Base-by-base conservation (phyloP, 371 early-diverging fungal species). In the Haplosporangium sp. region DNA sequence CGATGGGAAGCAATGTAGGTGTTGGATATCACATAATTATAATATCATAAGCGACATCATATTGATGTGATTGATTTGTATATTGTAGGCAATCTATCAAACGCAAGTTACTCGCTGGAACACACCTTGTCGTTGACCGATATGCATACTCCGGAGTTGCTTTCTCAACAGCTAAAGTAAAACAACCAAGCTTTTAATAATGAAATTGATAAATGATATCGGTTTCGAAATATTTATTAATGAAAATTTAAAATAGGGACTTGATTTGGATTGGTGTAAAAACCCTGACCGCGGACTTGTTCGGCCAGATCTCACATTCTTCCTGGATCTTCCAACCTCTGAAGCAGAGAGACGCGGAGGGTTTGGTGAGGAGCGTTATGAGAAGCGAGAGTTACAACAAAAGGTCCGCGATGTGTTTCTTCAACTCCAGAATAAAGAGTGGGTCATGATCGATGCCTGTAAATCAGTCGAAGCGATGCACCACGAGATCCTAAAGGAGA, bases 91-190 rank as follows among this genome's bases (percentile, higher is more conserved):
- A 87, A 38, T 35, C 75, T 3, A 86, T 94, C 81, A 85, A 77
- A 58, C 68, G 77, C 3, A 84, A 85, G 63, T 82, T 97, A 37
- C 77, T 85, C 38, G 66, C 63, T 15, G 97, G 97, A 34, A 92
- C 76, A 1, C 92, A 94, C 10, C 69, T 99, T 20, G 86, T 99
- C 6, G 95, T 97, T 4, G 99, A 99, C 86, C 91, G 99, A 62
- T 99, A 99, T 83, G 96, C 97, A 0, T 97, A 95, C 74, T 98
- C 99, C 3, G 99, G 99, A 13, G 96, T 96, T 2, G 97, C 96
- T 0, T 99, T 95, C 82, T 94, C 98, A 1, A 89, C 93, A 5
- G 97, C 98, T 58, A 98, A 97, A 86, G 92, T 90, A 68, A 48
- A 27, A 55, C 4, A 59, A 9, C 17, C 13, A 3, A 11, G 9